A percentile compares a stretch with the other conserved stretches of the same genome.
These are phyloP conservation scores for Albatrellus ellisii DNA, from an alignment of 768 basidiomycete genomes.

Conservation along the genomic window DNA sequence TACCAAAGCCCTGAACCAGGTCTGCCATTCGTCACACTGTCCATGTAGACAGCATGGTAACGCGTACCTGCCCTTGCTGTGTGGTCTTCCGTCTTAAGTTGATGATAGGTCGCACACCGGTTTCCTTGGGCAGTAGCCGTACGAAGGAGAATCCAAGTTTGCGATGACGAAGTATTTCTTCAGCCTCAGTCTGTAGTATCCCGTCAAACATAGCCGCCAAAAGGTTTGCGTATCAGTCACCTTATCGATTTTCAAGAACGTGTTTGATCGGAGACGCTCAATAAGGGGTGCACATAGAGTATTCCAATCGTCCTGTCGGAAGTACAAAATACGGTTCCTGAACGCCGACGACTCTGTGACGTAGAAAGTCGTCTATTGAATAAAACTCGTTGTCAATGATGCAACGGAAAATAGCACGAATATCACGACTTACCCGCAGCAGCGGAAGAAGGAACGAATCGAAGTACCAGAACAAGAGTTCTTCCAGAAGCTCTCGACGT, in stretches of 20 bases:
- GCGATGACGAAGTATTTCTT: constrained; percentile 55
- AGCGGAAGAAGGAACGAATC: constrained; percentile 69
- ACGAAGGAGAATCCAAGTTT: constrained; percentile 76
- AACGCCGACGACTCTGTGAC: constrained; percentile 85
- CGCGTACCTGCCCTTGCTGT: constrained; percentile 17
- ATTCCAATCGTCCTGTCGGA: constrained; percentile 93
- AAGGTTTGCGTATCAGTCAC: constrained; percentile 31
- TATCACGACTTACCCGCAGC: constrained; percentile 57
- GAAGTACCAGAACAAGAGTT: constrained; percentile 93
- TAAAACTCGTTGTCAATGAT: not conserved
- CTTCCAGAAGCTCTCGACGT: constrained; percentile 68
- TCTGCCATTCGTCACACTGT: constrained; percentile 16
- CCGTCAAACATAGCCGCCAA: not conserved
- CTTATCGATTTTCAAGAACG: constrained; percentile 57
- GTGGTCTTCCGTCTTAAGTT: constrained; percentile 58
- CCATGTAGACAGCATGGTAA: not conserved
- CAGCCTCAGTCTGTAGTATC: constrained; percentile 40
- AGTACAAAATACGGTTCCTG: constrained; percentile 76
- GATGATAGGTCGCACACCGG: constrained; percentile 88
- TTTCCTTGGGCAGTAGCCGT: constrained; percentile 86
- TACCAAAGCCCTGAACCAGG: constrained; percentile 6
- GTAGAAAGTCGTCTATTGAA: constrained; percentile 76
- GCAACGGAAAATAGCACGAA: not conserved
- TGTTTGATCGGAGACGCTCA: constrained; percentile 52
- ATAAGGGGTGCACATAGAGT: constrained; percentile 70